Percentiles rank a stretch among this genome's conserved stretches.
phyloP scores from a whole-genome alignment of 306 rosid genomes.

The Dryas alaskensis region DNA sequence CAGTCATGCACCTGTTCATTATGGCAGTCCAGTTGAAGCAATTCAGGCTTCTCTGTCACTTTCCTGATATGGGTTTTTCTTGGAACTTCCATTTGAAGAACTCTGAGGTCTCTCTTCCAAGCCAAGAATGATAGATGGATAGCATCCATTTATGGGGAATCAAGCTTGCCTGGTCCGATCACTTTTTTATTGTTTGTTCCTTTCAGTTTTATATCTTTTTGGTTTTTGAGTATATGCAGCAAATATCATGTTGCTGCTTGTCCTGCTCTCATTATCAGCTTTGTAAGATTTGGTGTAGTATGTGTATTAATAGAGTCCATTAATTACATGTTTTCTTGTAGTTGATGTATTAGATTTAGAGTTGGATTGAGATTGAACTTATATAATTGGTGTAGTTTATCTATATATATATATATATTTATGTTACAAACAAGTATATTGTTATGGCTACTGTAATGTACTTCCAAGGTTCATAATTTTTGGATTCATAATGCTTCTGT shows the following conservation, averaged over 20 bases:
- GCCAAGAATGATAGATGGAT: not conserved
- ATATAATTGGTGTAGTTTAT: no score
- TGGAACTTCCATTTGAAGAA: constrained; percentile 5
- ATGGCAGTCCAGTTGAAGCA: not conserved
- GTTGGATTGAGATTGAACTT: no score
- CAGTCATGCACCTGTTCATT: not conserved
- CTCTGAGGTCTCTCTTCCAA: not conserved
- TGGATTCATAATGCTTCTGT: no score
- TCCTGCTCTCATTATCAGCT: not conserved
- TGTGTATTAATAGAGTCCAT: no score
- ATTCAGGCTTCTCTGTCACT: not conserved
- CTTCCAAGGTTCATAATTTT: no score
- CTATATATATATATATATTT: not conserved
- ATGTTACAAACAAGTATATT: not conserved
- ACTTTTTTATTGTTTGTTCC: not conserved
- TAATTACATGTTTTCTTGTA: no score
- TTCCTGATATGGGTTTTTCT: constrained; percentile 2
- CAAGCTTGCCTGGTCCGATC: constrained; percentile 79
- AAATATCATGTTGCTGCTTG: not conserved
- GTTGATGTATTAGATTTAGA: no score
- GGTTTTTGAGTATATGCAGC: not conserved
- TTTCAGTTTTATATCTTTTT: not conserved
- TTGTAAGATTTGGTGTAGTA: not conserved
- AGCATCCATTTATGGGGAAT: constrained; percentile 50
- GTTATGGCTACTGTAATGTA: no score